Base-by-base conservation (phyloP, 176 grass and related monocot species). In the Canna indica region DNA sequence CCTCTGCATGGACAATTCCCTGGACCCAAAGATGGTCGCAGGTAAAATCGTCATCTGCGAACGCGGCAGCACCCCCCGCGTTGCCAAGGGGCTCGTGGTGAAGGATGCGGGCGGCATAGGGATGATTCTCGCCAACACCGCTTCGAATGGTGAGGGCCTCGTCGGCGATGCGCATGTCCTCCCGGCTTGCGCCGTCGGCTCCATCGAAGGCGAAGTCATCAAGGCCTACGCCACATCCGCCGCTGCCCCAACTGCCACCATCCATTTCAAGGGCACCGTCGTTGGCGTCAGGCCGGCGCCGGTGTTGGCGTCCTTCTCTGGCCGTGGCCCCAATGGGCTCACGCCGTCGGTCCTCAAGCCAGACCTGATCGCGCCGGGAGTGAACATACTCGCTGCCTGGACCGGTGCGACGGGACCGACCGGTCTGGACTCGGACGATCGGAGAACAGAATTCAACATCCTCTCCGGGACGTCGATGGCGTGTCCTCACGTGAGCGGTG, bases 351-450 rank as follows among this genome's bases (percentile, higher is more conserved):
- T 97, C 69, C 88, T 97, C 11, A 97, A 97, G 84, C 93, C 93
- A 3, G 93, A 97, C 75, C 81, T 97, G 71, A 80, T 97, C 28
- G 88, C 93, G 0, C 93, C 93, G 0, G 93, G 93, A 11, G 93
- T 97, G 20, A 97, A 97, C 79, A 97, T 97, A 70, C 89, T 97
- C 28, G 93, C 93, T 28, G 88, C 88, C 36, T 97, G 93, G 93
- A 97, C 88, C 31, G 86, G 85, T 34, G 84, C 93, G 34, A 47
- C 79, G 1, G 93, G 88, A 0, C 93, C 93, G 12, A 97, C 88
- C 17, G 88, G 88, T 3, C 82, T 97, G 24, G 75, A 80, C 0
- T 39, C 80, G 1, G 93, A 97, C 29, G 7, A 57, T 13, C 86
- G 93, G 26, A 87, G 83, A 20, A 90, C 81, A 25, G 93, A 97